Percentiles rank a stretch among this genome's conserved stretches.
phyloP scores from a whole-genome alignment of 2,329 filamentous ascomycete species.

The Leptoxyphium fumago region DNA sequence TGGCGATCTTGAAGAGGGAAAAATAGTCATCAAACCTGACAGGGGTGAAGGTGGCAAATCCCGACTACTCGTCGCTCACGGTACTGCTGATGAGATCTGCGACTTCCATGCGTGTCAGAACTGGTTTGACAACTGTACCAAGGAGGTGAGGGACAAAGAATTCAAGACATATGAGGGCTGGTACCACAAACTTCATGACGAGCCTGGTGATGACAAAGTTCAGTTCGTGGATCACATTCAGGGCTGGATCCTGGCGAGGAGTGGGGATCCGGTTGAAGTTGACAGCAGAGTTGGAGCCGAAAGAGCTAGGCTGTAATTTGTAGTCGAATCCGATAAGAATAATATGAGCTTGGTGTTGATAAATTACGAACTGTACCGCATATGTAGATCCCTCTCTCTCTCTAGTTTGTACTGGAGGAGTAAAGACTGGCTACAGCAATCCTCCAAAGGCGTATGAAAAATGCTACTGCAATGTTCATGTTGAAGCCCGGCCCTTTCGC shows the following conservation, averaged over 20 bases:
- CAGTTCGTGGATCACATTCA: constrained; percentile 19
- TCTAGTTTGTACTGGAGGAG: too few relatives aligned
- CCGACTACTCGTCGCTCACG: constrained; percentile 60
- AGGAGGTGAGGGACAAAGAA: constrained; percentile 45
- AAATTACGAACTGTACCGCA: too few relatives aligned
- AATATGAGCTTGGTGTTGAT: too few relatives aligned
- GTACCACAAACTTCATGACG: constrained; percentile 49
- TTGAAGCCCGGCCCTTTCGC: too few relatives aligned
- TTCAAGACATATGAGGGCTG: constrained; percentile 63
- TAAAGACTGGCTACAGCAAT: too few relatives aligned
- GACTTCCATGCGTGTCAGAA: constrained; percentile 49
- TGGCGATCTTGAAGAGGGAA: constrained; percentile 42
- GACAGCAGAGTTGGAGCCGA: background rate
- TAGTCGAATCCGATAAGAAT: too few relatives aligned
- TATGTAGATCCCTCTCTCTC: too few relatives aligned
- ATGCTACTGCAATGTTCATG: too few relatives aligned
- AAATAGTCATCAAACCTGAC: constrained; percentile 28
- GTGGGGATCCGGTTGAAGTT: background rate
- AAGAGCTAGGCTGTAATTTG: background rate
- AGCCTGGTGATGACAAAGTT: constrained; percentile 21
- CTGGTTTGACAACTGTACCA: constrained; percentile 43
- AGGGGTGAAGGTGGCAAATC: constrained; percentile 40
- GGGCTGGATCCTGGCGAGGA: constrained; percentile 18
- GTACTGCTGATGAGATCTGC: constrained; percentile 57
- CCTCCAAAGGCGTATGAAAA: too few relatives aligned